Evolutionary conservation across 805 yeast genomes (phyloP), one percentile per base, ranked within the genome.

Genomic region (Metschnikowia continentalis): DNA sequence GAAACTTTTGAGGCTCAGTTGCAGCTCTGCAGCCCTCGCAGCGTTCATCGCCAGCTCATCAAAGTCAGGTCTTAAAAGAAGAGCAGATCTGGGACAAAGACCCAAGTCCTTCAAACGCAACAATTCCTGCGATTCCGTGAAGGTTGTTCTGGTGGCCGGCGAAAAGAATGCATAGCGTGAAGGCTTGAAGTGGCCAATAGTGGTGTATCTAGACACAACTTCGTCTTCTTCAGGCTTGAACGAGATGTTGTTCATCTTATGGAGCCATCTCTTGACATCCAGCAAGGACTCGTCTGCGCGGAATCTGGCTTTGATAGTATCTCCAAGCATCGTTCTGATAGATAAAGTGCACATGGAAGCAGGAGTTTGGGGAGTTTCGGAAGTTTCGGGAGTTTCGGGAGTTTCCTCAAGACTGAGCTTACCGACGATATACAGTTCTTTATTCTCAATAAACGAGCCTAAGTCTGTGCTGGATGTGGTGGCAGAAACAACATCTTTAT

Each of bases 31-130:
- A 6, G 46, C 51, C 22, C 54, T 50, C 4, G 54, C 52, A 3
- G 56, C 54, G 5, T 51, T 46, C 47, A 54, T 38, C 14, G 54
- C 56, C 36, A 54, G 48, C 45, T 57, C 68, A 60, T 62, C 71
- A 60, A 59, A 69, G 32, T 75, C 70, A 0, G 94, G 91, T 61
- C 87, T 86, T 55, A 90, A 70, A 22, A 88, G 83, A 44, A 90
- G 66, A 0, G 86, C 88, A 10, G 95, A 84, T 51, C 95, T 74
- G 2, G 92, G 91, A 14, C 80, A 75, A 47, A 90, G 69, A 20
- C 81, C 82, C 49, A 90, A 70, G 3, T 72, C 77, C 23, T 63
- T 63, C 36, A 90, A 69, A 2, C 82, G 68, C 52, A 68, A 58
- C 41, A 59, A 68, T 50, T 75, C 74, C 58, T 90, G 92, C 46